Base-by-base conservation (phyloP, 768 basidiomycete genomes). In the Lactarius hengduanensis region DNA sequence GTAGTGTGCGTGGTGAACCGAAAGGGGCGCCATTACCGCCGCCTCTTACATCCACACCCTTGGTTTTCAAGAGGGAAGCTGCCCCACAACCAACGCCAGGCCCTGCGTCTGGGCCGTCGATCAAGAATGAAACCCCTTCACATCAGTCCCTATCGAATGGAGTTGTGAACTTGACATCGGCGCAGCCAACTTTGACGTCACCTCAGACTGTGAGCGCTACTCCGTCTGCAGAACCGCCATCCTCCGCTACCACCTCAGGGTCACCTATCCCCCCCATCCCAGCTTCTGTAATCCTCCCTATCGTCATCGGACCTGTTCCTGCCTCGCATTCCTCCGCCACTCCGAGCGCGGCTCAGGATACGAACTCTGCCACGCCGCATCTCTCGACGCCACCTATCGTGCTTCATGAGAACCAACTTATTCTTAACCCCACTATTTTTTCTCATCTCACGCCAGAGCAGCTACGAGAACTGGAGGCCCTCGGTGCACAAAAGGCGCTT, bases 381-480 rank as follows among this genome's bases (percentile, higher is more conserved):
- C 70, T 74, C 36, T 75, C 77, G 1, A 74, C 77, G 3, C 82
- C 81, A 34, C 87, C 87, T 38, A 93, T 97, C 80, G 85, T 92
- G 28, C 78, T 96, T 15, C 92, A 96, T 69, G 88, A 94, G 70
- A 88, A 92, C 61, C 89, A 84, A 36, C 83, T 97, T 26, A 85
- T 94, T 63, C 84, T 97, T 43, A 91, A 92, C 72, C 95, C 95
- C 2, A 82, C 83, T 26, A 89, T 96, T 40, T 97, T 97, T 73
- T 83, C 88, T 10, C 87, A 87, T 62, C 82, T 96, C 15, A 85
- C 89, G 4, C 79, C 82, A 54, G 87, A 89, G 67, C 89, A 89
- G 75, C 78, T 96, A 54, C 83, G 82, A 64, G 88, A 90, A 55
- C 78, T 96, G 32, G 90, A 94, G 76, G 82, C 83, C 61, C 84